Base-by-base conservation (phyloP, 371 early-diverging fungal species). In the Circinella umbellata region DNA sequence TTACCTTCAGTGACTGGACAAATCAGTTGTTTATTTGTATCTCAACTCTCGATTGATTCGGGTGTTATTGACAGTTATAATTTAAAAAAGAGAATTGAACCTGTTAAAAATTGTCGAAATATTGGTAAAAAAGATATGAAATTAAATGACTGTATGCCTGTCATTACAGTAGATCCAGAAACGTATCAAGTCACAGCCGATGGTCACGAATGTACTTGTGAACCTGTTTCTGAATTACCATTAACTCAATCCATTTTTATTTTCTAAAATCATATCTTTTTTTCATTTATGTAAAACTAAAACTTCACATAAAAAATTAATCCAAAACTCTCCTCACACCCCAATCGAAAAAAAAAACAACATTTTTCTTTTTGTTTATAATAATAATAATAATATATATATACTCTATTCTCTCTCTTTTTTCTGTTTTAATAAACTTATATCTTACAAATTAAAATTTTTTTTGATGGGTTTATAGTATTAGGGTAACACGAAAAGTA, bases 121-220 rank as follows among this genome's bases (percentile, higher is more conserved):
- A 87, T 96, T 37, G 83, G 88, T 35, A 96, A 96, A 72, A 83
- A 77, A n/a, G 94, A 94, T 63, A 94, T 97, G 92, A 92, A 92
- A 74, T 83, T 92, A 64, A 97, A 97, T 72, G 86, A 86, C 65
- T 69, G 81, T 1, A 80, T 89, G 74, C 96, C 96, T 1, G 81
- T 83, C 4, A 91, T 96, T 9, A 70, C 83, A 0, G 95, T 96
- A 1, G 95, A 97, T 70, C 95, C 98, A 0, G 97, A 96, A 74
- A 96, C 95, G 3, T 96, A 95, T 72, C 86, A 86, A 35, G 96
- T 96, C 17, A 86, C 76, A 15, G 92, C 92, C 4, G 93, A 96
- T 72, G 96, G 95, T 14, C 78, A 82, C 62, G 73, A 80, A 7
- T 86, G 92, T 57, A 82, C 78, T 18, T 92, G 92, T 73, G 89